Evolutionary conservation across 169 alveolate genomes (phyloP), one percentile per base, ranked within the genome.

Genomic region (Blepharisma undulans): DNA sequence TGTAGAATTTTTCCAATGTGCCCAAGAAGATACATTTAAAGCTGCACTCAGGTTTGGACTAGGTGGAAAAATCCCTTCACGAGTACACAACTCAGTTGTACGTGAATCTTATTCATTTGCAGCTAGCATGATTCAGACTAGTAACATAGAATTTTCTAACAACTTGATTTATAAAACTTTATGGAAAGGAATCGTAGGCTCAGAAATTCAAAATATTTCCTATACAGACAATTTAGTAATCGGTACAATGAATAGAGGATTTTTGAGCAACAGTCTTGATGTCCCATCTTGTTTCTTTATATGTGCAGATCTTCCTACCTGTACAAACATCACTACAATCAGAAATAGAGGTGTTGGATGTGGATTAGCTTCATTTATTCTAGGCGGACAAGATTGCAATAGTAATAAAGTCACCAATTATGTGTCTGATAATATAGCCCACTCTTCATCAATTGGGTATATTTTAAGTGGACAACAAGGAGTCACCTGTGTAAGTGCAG

Each of bases 101-200:
- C 27, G 27, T 4, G 29, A 60, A 2, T 29, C 84, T 8, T 19
- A 71, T 4, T 2, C 93, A 1, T 61, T 10, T 22, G 96, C 92
- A 60, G 22, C 84, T 1, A 61, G 60, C 76, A 33, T 90, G 36
- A 33, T 21, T 12, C 22, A 32, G 60, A 32, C 60, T 8, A 36
- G 60, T 8, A 36, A 36, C 8, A 8, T 88, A 1, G 32, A n/a
- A 21, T 76, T 88, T 6, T 21, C 36, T 4, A 21, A 74, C 74
- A 88, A 88, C 79, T 21, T 78, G 0, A 27, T 88, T 1, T 88
- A 77, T 12, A 27, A 79, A 16, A 27, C 25, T 3, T 2, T 61
- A 0, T 77, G 86, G 87, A 27, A 34, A 71, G 91, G 91, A 71
- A 6, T 76, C 5, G 91, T 87, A 5, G 86, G 48, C 2, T 19